Evolutionary conservation across 2,329 filamentous ascomycete species (phyloP).

Genomic region (Endothia cerciana): DNA sequence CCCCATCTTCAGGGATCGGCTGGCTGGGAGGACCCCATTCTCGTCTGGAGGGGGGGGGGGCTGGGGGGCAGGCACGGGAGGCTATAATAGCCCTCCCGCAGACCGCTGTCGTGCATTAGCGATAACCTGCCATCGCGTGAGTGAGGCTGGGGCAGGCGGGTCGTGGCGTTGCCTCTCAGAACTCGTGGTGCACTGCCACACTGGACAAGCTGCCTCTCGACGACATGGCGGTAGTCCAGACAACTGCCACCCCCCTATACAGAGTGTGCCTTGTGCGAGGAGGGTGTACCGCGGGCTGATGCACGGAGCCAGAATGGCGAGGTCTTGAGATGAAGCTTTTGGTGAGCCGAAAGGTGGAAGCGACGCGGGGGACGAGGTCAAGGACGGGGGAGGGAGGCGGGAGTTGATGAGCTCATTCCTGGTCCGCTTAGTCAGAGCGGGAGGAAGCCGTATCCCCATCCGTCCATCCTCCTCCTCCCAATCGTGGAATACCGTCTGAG

Average conservation of each 20-base stretch:
- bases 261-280: too few relatives aligned
- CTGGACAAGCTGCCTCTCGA: slow-evolving; percentile 3
- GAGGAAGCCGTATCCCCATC: too few relatives aligned
- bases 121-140: slow-evolving; percentile 15
- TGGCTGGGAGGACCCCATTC: slow-evolving; percentile 24
- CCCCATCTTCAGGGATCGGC: slow-evolving; percentile 19
- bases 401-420: not conserved
- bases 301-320: not conserved
- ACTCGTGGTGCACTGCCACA: slow-evolving; percentile 12
- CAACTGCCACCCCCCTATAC: not conserved
- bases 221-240: not conserved
- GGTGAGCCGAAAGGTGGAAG: not conserved
- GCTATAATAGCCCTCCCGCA: not conserved
- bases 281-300: too few relatives aligned
- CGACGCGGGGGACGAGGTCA: not conserved
- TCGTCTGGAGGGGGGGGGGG: slow-evolving; percentile 20
- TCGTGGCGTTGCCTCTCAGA: not conserved
- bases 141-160: slow-evolving; percentile 19
- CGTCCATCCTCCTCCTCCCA: not conserved
- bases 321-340: not conserved
- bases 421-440: not conserved
- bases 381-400: not conserved
- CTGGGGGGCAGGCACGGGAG: slow-evolving; percentile 5
- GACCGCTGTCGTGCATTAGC: slow-evolving; percentile 14
- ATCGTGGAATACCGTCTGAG: too few relatives aligned